These are phyloP conservation scores for Lunularia cruciata DNA, from an alignment of 225 moss, liverwort and hornwort species.

Conservation along the genomic window DNA sequence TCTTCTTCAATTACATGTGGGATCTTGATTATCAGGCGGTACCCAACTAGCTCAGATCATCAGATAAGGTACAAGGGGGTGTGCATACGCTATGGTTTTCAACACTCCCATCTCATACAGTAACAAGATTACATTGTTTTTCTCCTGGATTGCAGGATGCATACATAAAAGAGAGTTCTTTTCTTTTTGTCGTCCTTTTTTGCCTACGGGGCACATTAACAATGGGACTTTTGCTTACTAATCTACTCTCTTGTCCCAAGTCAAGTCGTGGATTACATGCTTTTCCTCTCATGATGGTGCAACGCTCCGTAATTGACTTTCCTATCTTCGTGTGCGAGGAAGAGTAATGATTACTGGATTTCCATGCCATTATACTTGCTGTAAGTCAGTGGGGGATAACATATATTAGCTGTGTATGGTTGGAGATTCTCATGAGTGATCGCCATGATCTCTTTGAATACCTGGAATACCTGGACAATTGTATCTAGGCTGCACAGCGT, in stretches of 20 bases:
- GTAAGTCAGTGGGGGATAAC: too few species aligned
- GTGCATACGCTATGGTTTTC: slow-evolving; percentile 21
- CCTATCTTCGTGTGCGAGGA: too few species aligned
- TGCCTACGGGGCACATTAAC: not conserved
- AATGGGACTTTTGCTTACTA: not conserved
- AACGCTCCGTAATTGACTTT: too few species aligned
- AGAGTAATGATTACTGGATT: too few species aligned
- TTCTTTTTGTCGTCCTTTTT: slow-evolving; percentile 8
- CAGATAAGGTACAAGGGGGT: slow-evolving; percentile 17
- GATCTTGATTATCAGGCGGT: slow-evolving; percentile 23
- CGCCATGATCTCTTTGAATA: not conserved
- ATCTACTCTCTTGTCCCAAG: not conserved
- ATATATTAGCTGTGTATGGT: too few species aligned
- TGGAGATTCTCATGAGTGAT: too few species aligned
- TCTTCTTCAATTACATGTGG: slow-evolving; percentile 24
- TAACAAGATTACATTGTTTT: slow-evolving; percentile 41
- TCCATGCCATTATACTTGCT: too few species aligned
- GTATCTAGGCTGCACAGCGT: slow-evolving; percentile 7
- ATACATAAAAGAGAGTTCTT: slow-evolving; percentile 36
- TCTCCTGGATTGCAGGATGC: slow-evolving; percentile 47
- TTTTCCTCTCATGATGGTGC: slow-evolving; percentile 3
- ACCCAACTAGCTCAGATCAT: slow-evolving; percentile 23
- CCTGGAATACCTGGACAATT: not conserved
- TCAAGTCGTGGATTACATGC: not conserved
- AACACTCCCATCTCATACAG: slow-evolving; percentile 25